A percentile compares a stretch with the other conserved stretches of the same genome.
Conservation (phyloP, 148 eudicot genomes). For the Camellia sinensis region DNA sequence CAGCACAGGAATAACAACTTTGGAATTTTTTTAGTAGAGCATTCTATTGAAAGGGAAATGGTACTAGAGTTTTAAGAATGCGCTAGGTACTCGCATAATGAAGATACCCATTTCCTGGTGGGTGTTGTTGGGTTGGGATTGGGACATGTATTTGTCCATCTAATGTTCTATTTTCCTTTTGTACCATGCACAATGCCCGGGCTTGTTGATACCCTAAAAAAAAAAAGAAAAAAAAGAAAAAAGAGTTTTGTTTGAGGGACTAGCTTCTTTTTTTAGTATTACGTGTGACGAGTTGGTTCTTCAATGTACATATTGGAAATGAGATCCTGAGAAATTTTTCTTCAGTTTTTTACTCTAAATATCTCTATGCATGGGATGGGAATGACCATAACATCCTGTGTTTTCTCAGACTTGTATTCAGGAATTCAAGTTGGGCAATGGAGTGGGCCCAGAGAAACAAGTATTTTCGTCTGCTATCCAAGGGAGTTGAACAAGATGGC, state of each 20-base stretch:
- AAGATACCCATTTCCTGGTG: not conserved
- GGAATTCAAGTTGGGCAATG: slow-evolving; percentile 56
- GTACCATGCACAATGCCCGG: not conserved
- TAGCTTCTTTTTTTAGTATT: not conserved
- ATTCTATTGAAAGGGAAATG: no score
- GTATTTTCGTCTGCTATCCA: slow-evolving; percentile 63
- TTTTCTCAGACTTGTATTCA: slow-evolving; percentile 54
- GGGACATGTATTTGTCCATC: not conserved
- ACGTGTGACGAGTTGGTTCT: not conserved
- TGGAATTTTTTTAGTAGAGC: no score
- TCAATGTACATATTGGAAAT: not conserved
- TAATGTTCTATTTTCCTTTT: not conserved
- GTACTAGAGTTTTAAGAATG: no score
- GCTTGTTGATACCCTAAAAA: not conserved
- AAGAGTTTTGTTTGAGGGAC: not conserved
- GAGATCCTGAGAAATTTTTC: not conserved
- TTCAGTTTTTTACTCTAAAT: not conserved
- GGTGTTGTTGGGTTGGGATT: not conserved
- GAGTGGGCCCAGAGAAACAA: slow-evolving; percentile 60
- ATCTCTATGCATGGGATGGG: not conserved
- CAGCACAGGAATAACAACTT: no score
- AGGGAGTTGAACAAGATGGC: slow-evolving; percentile 85
- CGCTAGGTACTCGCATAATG: not conserved
- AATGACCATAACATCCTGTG: not conserved
- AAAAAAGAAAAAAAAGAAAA: not conserved